Conservation (phyloP, 495 filamentous ascomycete species). For the Hyaloscypha bicolor region DNA sequence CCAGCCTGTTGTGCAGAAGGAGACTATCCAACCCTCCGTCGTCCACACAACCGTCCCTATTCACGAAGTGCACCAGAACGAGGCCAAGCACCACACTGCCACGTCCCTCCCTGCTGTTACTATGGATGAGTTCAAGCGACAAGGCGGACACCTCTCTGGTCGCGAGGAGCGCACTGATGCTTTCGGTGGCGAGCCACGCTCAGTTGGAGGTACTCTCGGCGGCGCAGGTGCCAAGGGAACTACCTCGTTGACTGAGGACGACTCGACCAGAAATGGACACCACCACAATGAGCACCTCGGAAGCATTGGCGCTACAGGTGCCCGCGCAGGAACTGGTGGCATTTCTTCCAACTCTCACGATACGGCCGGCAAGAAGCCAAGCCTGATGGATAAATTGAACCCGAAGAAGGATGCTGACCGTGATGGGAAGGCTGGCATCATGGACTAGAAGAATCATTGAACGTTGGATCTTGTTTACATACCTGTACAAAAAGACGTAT, state of each 20-base stretch:
- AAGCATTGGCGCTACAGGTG: too few relatives aligned
- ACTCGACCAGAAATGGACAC: constrained; percentile 17
- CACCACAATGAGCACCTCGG: constrained; percentile 17
- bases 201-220: constrained; percentile 37
- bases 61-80: constrained; percentile 66
- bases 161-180: constrained; percentile 55
- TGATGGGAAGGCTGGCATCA: constrained; percentile 49
- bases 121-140: constrained; percentile 60
- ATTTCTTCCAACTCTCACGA: constrained; percentile 13
- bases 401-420: constrained; percentile 47
- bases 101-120: constrained; percentile 60
- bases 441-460: constrained; percentile 33
- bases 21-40: constrained; percentile 64
- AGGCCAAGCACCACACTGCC: constrained; percentile 59
- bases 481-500: neutral
- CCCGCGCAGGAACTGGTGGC: constrained; percentile 24
- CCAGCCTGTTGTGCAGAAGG: constrained; percentile 67
- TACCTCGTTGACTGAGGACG: constrained; percentile 29
- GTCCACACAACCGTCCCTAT: constrained; percentile 69
- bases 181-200: constrained; percentile 58
- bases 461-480: neutral
- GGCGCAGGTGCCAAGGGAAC: constrained; percentile 26
- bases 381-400: constrained; percentile 50
- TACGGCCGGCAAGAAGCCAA: constrained; percentile 16
- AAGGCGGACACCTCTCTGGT: constrained; percentile 57